Percentiles rank a stretch among this genome's conserved stretches.
Conservation (phyloP, 2,329 filamentous ascomycete genomes). For the Metarhizium sp. region DNA sequence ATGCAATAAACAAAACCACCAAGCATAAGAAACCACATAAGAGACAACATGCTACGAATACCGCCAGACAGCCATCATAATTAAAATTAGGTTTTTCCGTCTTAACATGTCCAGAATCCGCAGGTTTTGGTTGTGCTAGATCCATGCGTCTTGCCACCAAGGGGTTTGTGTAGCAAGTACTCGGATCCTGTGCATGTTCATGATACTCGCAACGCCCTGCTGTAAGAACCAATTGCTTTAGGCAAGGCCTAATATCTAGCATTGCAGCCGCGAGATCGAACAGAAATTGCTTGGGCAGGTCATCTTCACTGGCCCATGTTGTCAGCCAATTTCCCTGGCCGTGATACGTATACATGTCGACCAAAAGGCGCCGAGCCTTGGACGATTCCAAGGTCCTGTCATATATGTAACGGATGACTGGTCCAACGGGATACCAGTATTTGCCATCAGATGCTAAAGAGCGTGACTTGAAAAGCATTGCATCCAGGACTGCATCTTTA, state of each 20-base stretch:
- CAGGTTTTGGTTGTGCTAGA: background rate
- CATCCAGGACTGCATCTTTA: conserved; percentile 5
- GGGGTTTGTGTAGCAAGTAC: background rate
- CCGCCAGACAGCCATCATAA: no score
- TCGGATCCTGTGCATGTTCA: background rate
- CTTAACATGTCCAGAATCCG: no score
- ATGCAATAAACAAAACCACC: no score
- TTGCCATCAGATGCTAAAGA: background rate
- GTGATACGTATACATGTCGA: background rate
- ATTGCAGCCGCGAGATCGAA: background rate
- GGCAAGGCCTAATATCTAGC: background rate
- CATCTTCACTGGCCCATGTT: background rate
- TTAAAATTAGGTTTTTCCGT: no score
- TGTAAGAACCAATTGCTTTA: background rate
- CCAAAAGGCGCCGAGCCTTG: background rate
- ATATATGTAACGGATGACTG: conserved; percentile 2
- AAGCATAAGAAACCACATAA: no score
- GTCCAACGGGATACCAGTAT: conserved; percentile 2
- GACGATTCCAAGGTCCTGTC: conserved; percentile 1
- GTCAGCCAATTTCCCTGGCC: background rate
- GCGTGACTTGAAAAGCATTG: conserved; percentile 2
- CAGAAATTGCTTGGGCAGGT: background rate
- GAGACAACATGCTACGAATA: no score
- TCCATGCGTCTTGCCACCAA: background rate
- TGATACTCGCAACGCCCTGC: background rate